Conservation (phyloP, 2,329 filamentous ascomycete genomes). For the Claviceps pazoutovae region DNA sequence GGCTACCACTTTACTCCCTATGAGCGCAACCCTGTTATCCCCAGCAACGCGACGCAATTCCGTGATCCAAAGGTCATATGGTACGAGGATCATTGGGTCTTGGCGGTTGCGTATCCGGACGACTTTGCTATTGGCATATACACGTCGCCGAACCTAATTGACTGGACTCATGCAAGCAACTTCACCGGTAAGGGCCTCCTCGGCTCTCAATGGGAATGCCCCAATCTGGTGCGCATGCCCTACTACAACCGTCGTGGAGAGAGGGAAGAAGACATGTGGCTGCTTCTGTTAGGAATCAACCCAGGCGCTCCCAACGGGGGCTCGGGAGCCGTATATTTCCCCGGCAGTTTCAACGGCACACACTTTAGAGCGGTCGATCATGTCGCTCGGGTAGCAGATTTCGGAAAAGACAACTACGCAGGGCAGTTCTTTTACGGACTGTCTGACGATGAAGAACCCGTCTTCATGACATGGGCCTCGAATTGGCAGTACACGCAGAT, state of each 20-base stretch:
- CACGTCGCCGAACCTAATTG: constrained; percentile 42
- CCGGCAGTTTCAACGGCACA: constrained; percentile 50
- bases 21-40: constrained; percentile 44
- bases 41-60: constrained; percentile 40
- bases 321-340: constrained; percentile 40
- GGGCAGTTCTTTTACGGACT: constrained; percentile 20
- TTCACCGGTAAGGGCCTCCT: constrained; percentile 39
- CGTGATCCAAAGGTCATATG: constrained; percentile 53
- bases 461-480: constrained; percentile 22
- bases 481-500: constrained; percentile 20
- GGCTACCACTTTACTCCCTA: constrained; percentile 50
- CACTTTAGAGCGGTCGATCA: constrained; percentile 31
- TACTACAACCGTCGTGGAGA: constrained; percentile 22
- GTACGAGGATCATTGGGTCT: constrained; percentile 42
- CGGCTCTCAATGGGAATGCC: constrained; percentile 48
- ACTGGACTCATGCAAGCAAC: constrained; percentile 40
- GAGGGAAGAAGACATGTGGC: constrained; percentile 17
- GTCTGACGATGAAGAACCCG: constrained; percentile 12
- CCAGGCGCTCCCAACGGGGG: constrained; percentile 43
- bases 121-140: constrained; percentile 47
- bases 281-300: constrained; percentile 40
- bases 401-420: constrained; percentile 24
- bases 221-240: constrained; percentile 44
- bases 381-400: constrained; percentile 17
- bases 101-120: constrained; percentile 35